phyloP scores from a whole-genome alignment of 2,329 filamentous ascomycete species.

The Orbilia blumenaviensis region DNA sequence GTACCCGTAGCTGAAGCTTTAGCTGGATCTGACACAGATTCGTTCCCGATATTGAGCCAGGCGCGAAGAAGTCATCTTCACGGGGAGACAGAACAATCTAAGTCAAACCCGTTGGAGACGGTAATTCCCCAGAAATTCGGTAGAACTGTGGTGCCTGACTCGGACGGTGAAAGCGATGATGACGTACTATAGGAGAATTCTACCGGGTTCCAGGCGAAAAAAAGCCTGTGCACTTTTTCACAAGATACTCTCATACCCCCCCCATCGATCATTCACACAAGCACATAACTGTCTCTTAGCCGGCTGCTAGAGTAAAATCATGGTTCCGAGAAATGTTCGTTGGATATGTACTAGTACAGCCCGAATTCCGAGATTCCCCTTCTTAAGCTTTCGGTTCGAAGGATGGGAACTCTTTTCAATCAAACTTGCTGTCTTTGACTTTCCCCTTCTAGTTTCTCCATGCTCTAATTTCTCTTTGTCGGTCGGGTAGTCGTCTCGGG shows the following conservation, averaged over 20 bases:
- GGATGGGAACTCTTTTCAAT: conserved; percentile 14
- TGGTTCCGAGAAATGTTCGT: conserved; percentile 52
- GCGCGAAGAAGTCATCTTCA: conserved; percentile 5
- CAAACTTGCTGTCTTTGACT: conserved; percentile 20
- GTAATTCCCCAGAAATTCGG: conserved; percentile 47
- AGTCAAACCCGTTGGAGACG: conserved; percentile 6
- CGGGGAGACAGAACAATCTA: not conserved
- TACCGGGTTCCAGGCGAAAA: conserved; percentile 13
- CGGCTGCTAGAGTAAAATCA: conserved; percentile 2
- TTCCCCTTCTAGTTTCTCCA: conserved; percentile 25
- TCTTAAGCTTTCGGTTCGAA: conserved; percentile 41
- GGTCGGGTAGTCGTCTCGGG: conserved; percentile 50
- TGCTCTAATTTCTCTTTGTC: conserved; percentile 1
- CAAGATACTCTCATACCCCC: not conserved
- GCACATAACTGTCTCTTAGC: conserved; percentile 10
- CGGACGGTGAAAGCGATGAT: conserved; percentile 53
- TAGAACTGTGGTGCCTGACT: conserved; percentile 47
- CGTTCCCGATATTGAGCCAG: conserved; percentile 33
- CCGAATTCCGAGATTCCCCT: conserved; percentile 49
- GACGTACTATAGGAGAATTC: conserved; percentile 30
- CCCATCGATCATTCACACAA: no score
- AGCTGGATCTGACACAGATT: conserved; percentile 9
- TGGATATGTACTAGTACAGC: conserved; percentile 14
- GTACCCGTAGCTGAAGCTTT: conserved; percentile 17
- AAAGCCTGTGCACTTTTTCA: conserved; percentile 15